Evolutionary conservation across 1,284 basidiomycete species (phyloP), one percentile per base, ranked within the genome.

Genomic region (Meira nashicola): DNA sequence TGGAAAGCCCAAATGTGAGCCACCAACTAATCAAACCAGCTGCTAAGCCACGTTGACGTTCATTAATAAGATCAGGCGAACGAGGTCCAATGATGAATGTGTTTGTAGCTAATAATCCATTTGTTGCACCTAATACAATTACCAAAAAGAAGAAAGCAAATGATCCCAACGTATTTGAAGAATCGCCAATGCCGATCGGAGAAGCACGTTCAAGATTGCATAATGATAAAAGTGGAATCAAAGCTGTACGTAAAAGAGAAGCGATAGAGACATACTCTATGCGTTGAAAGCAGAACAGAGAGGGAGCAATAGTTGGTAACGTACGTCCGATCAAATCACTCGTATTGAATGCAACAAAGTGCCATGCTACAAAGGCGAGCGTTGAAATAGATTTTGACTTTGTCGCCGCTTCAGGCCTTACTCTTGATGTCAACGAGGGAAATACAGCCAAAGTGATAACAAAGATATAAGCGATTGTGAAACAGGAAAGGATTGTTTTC

Each of bases 261-360:
- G 58, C 54, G 7, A 63, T 39, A 0, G 63, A 59, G 25, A 64
- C 62, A 9, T 62, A 47, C 9, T 60, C 55, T 54, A 58, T 49
- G 0, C 62, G 37, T n/a, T 49, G 46, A 5, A 66, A 54, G 12
- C 58, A n/a, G 19, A 62, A 59, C 4, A 47, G 1, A 23, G 6
- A 6, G 38, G 43, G 43, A 3, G 28, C 64, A 43, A 73, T 11
- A 3, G 67, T 62, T 5, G 73, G 73, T 39, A 73, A 43, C 8
- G 64, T 63, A 15, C 73, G 53, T 0, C 73, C 73, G 2, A 72
- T 43, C 48, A 75, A 38, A 41, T 75, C 73, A 1, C 64, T 62
- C 2, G 61, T 23, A 51, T 75, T 75, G 68, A 73, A 73, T 23
- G 68, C 57, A 53, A 75, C 51, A 38, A 73, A 73, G 61, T 75